Evolutionary conservation across 257 asterid genomes (phyloP), one percentile per base, ranked within the genome.

Genomic region (Gentiana straminea): DNA sequence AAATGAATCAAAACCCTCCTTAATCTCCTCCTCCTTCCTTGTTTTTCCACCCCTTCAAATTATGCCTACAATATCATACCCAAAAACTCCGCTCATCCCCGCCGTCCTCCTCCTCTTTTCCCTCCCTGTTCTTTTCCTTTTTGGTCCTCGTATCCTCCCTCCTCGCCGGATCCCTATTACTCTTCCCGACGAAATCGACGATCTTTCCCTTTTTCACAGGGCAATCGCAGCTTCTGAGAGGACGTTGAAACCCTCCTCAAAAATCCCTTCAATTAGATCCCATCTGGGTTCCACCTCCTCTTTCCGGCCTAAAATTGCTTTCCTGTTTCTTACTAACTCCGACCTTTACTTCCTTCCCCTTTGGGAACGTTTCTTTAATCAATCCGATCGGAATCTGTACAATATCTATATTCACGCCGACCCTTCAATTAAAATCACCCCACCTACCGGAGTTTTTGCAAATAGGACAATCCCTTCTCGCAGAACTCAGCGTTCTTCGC

Each of bases 401-500:
- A 90, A 90, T 24, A 84, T 90, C 5, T 90, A 90, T 72, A 73
- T 89, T 71, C 97, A 86, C 74, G 70, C 94, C 36, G 94, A 89
- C 52, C 97, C 96, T 1, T 51, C 71, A 0, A 73, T 82, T 49
- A 65, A 58, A 49, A 75, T 82, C 67, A 48, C 72, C 2, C 63
- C 80, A 0, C 72, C 79, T 0, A 58, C 54, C 2, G 94, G 95
- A 4, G 77, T 82, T 33, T 86, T 89, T 58, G 59, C 71, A 11
- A 75, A 72, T 10, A 73, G 67, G 41, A 37, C 73, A 12, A 84
- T 86, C 58, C 86, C 85, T 0, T 69, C 95, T 0, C 86, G 84
- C 64, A 68, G 89, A n/a, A 90, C 97, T 1, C 94, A 90, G 33
- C 69, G 97, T 52, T 82, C 97, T 2, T 89, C 97, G 2, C 97